Conservation (phyloP, 805 yeast genomes). For the Lipomyces yamadae region DNA sequence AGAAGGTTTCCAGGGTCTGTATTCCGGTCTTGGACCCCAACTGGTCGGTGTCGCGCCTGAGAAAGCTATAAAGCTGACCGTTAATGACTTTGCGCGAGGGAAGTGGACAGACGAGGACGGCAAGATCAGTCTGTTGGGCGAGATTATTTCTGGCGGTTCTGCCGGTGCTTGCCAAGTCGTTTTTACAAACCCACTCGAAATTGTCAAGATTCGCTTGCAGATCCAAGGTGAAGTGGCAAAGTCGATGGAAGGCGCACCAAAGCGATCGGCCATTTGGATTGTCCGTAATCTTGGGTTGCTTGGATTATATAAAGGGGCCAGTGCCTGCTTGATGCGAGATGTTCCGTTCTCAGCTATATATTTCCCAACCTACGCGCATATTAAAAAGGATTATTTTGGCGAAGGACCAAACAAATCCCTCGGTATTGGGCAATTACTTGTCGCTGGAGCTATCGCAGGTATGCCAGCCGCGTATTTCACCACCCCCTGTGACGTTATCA, state of each 20-base stretch:
- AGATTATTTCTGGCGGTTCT: conserved; percentile 83
- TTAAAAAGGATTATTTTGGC: conserved; percentile 78
- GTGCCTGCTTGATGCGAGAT: conserved; percentile 90
- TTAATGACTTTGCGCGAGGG: conserved; percentile 84
- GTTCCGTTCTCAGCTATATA: conserved; percentile 96
- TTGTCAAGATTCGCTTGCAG: conserved; percentile 92
- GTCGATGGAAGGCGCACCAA: conserved; percentile 46
- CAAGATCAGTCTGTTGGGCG: conserved; percentile 60
- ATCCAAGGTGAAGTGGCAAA: conserved; percentile 78
- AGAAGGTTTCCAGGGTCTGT: conserved; percentile 85
- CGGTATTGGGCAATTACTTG: conserved; percentile 79
- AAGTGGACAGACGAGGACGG: conserved; percentile 64
- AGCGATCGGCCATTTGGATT: conserved; percentile 68
- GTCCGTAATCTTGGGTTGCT: conserved; percentile 76
- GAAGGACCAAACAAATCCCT: conserved; percentile 78
- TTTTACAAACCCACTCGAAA: conserved; percentile 94
- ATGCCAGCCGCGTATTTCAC: conserved; percentile 97
- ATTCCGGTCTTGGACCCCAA: conserved; percentile 93
- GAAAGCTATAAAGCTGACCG: conserved; percentile 94
- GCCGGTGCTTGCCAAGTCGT: conserved; percentile 98
- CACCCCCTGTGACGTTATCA: conserved; percentile 95
- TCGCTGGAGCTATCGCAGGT: conserved; percentile 94
- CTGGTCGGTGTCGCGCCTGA: conserved; percentile 98
- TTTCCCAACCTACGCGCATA: conserved; percentile 95
- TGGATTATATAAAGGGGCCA: conserved; percentile 90